Base-by-base conservation (phyloP, 2,329 filamentous ascomycete genomes). In the Paecilomyces dactylethromorphus region DNA sequence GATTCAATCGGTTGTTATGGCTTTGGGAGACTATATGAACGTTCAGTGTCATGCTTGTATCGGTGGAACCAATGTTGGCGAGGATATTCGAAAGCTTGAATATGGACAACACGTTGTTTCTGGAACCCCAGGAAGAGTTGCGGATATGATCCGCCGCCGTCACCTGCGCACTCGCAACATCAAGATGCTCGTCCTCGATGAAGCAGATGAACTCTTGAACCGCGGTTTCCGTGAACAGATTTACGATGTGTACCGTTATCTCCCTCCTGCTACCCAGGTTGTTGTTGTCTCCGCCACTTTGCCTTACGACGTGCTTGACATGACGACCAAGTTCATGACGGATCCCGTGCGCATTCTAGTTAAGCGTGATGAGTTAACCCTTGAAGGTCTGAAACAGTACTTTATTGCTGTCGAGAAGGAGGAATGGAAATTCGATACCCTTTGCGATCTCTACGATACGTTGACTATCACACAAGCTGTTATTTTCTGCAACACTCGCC, bases 11-110 rank as follows among this genome's bases (percentile, higher is more conserved):
- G 94, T 99, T 60, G 90, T 99, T 67, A 96, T 97, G 87, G 94
- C 94, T n/a, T 85, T 99, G n/a, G 94, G 94, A 65, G 94, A 99
- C 78, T 99, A 97, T 82, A 97, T 99, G 94, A 97, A 97, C 73
- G 91, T 99, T 3, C 92, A 99, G 78, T 99, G 94, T 79, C 94
- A 99, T 71, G 93, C 94, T 60, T 99, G 94, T 78, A 97, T 99
- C 70, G 94, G 94, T 66, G 94, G 94, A 61, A 99, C 94, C 66
- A 97, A 96, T 71, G 92, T 99, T 39, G 92, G 94, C 68, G 94
- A 97, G 74, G 94, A 99, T 73, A 99, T 99, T 68, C 88, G 91
- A 75, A 96, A 96, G 79, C 90, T 99, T 62, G 92, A 97, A 75
- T 94, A 97, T 69, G 94, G 94, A 63, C 94, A 96, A 76, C 94